phyloP scores from a whole-genome alignment of 805 yeast species.

The Zygosaccharomyces lentus region DNA sequence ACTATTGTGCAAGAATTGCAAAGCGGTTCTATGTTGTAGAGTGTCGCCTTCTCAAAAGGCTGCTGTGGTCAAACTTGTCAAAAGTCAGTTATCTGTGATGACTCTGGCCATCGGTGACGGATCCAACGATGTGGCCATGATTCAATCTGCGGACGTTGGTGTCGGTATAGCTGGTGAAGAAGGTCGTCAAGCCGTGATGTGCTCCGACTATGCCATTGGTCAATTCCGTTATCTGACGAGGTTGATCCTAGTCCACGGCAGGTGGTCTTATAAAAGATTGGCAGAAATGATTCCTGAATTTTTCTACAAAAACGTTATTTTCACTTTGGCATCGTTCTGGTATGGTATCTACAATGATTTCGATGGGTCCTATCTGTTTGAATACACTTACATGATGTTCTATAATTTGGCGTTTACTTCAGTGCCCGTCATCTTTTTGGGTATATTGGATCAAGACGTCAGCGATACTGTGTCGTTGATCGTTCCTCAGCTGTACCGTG shows the following conservation, averaged over 20 bases:
- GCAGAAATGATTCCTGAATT: slow-evolving; percentile 82
- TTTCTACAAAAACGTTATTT: slow-evolving; percentile 74
- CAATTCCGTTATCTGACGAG: slow-evolving; percentile 71
- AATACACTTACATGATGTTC: slow-evolving; percentile 75
- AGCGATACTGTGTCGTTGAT: slow-evolving; percentile 60
- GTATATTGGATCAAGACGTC: slow-evolving; percentile 79
- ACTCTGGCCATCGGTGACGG: slow-evolving; percentile 88
- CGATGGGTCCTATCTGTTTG: slow-evolving; percentile 76
- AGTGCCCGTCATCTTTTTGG: slow-evolving; percentile 71
- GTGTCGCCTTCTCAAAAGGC: slow-evolving; percentile 88
- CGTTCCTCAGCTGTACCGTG: slow-evolving; percentile 70
- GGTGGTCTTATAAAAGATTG: slow-evolving; percentile 81
- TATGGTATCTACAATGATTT: slow-evolving; percentile 68
- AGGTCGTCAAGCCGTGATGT: slow-evolving; percentile 86
- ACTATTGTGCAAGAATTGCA: slow-evolving; percentile 71
- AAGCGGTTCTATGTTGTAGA: slow-evolving; percentile 79
- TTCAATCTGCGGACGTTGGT: slow-evolving; percentile 83
- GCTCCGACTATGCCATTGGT: slow-evolving; percentile 81
- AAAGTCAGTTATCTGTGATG: slow-evolving; percentile 70
- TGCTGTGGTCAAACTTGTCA: slow-evolving; percentile 75
- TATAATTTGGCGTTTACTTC: slow-evolving; percentile 82
- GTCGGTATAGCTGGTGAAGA: slow-evolving; percentile 91
- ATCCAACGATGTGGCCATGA: slow-evolving; percentile 87
- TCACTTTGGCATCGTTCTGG: slow-evolving; percentile 73
- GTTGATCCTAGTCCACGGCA: slow-evolving; percentile 69